Evolutionary conservation across 2,329 filamentous ascomycete genomes (phyloP).

Genomic region (Epichloe sibirici): DNA sequence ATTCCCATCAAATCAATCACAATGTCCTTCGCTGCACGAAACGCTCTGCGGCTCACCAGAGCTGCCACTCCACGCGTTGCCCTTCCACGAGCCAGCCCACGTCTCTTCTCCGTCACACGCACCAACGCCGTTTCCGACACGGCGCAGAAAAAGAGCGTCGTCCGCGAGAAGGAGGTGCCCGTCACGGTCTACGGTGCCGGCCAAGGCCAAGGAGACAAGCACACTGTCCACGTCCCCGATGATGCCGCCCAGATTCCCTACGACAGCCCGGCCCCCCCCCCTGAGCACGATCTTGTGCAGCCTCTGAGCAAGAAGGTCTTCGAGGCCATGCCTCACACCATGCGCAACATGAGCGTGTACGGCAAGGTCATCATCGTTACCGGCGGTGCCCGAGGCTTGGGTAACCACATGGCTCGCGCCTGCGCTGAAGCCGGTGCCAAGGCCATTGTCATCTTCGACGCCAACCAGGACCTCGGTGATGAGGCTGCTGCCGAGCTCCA

Average conservation of each 20-base stretch:
- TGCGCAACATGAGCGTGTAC: constrained; percentile 57
- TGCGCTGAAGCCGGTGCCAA: constrained; percentile 65
- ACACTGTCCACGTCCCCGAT: constrained; percentile 40
- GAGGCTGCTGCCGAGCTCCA: constrained; percentile 57
- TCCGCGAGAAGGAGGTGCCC: constrained; percentile 44
- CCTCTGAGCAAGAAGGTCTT: constrained; percentile 43
- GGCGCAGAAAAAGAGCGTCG: constrained; percentile 37
- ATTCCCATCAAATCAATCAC: constrained; percentile 6
- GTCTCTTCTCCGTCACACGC: constrained; percentile 22
- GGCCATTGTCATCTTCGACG: constrained; percentile 63
- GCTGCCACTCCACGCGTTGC: constrained; percentile 16
- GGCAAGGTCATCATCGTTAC: constrained; percentile 63
- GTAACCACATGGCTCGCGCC: constrained; percentile 68
- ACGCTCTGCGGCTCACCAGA: constrained; percentile 22
- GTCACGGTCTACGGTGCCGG: constrained; percentile 38
- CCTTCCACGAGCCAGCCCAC: constrained; percentile 14
- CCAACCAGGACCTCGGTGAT: constrained; percentile 64
- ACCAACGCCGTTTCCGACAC: constrained; percentile 23
- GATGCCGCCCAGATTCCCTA: constrained; percentile 29
- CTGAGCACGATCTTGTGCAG: constrained; percentile 34
- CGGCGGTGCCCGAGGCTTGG: constrained; percentile 64
- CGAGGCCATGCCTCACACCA: constrained; percentile 46
- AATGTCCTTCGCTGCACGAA: constrained; percentile 25
- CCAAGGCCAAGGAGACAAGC: constrained; percentile 41
- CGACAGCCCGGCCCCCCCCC: constrained; percentile 26